Evolutionary conservation across 805 yeast species (phyloP), one percentile per base, ranked within the genome.

Genomic region (Yarrowia yakushimensis): DNA sequence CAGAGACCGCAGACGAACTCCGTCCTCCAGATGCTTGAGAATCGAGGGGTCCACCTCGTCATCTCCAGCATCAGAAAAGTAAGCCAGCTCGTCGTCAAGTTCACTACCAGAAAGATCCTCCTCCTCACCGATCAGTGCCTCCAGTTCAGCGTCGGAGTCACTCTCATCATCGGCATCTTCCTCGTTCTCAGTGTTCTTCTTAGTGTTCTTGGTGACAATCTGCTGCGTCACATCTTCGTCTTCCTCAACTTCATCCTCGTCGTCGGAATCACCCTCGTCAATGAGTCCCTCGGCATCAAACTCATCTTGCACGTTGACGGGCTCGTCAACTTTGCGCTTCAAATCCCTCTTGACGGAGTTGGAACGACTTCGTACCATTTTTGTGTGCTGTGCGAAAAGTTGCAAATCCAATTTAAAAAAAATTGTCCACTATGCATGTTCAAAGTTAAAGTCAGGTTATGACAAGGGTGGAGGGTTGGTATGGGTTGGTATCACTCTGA

Each of bases 1-100:
- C 4, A 85, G 75, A 1, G 84, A 78, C 59, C 80, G 75, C 87
- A 90, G 85, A 36, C 86, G 66, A 69, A 85, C 85, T 60, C 83
- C 83, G 72, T 85, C 74, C 18, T 86, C 75, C 25, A 77, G 76
- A 67, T 82, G 81, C 36, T 85, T 86, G 68, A 87, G 86, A 39
- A 62, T 45, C 10, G 63, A 55, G 25, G 66, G 64, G 23, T 69
- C 71, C 12, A 61, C 64, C 5, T 72, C 77, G 18, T 69, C 73
- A 18, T 79, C 75, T 4, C 75, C 80, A 65, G 39, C 68, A 23
- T 50, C 60, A 17, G 63, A 63, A 60, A 66, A 42, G 63, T 66
- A 41, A 57, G 65, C 66, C 11, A 64, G 66, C 30, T 66, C 67
- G 18, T 66, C 69, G 30, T 64, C 70, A 15, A 61, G 65, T 6